These are phyloP conservation scores for Marvania coccoides DNA, from an alignment of 139 green algal species.

Conservation along the genomic window DNA sequence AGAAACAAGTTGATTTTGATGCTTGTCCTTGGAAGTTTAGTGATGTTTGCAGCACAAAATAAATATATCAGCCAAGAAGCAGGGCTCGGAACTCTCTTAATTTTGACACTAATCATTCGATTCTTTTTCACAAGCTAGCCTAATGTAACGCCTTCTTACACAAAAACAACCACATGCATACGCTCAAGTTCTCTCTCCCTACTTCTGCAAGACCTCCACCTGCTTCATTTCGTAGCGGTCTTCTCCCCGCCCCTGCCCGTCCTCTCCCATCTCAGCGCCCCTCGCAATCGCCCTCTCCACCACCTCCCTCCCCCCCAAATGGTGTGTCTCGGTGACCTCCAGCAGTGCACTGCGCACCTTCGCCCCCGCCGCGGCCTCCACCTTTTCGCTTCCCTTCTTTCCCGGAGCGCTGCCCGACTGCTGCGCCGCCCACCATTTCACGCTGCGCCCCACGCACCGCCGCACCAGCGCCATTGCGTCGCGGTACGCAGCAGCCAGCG, in stretches of 20 bases:
- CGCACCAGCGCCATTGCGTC: constrained; percentile 1
- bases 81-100: too few species aligned
- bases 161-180: too few species aligned
- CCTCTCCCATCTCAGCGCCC: too few species aligned
- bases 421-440: neutral
- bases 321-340: neutral
- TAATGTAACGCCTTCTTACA: too few species aligned
- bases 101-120: too few species aligned
- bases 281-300: neutral
- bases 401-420: neutral
- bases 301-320: neutral
- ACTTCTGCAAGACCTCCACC: neutral
- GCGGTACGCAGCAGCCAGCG: neutral
- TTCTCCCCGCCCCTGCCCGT: neutral
- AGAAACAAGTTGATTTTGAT: too few species aligned
- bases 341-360: neutral
- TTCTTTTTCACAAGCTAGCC: too few species aligned
- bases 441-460: too few species aligned
- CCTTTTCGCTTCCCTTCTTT: neutral
- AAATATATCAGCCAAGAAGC: too few species aligned
- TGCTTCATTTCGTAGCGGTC: neutral
- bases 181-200: neutral
- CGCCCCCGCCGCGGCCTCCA: neutral
- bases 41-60: too few species aligned
- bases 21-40: too few species aligned